phyloP scores from a whole-genome alignment of 2,329 filamentous ascomycete genomes.

The Anisogramma anomala region DNA sequence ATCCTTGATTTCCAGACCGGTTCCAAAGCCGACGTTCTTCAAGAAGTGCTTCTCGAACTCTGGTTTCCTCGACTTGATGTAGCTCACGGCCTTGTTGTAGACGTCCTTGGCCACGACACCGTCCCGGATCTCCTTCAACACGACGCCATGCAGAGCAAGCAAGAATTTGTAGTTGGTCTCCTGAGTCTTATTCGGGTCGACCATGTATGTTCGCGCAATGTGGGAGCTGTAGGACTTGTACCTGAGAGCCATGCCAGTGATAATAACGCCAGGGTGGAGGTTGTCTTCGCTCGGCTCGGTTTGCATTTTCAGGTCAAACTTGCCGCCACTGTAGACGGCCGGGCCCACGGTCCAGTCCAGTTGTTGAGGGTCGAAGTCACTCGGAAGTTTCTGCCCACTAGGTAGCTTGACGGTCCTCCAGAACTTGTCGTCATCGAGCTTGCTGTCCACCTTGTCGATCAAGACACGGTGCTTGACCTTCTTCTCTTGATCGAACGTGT shows the following conservation, averaged over 20 bases:
- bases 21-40: slow-evolving; percentile 82
- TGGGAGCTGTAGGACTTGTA: slow-evolving; percentile 95
- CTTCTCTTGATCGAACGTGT: slow-evolving; percentile 89
- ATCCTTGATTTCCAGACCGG: slow-evolving; percentile 87
- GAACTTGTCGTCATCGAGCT: slow-evolving; percentile 88
- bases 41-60: slow-evolving; percentile 91
- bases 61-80: slow-evolving; percentile 82
- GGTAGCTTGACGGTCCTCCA: slow-evolving; percentile 70
- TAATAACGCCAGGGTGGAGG: slow-evolving; percentile 84
- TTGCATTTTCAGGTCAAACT: slow-evolving; percentile 78
- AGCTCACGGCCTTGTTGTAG: slow-evolving; percentile 71
- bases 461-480: slow-evolving; percentile 85
- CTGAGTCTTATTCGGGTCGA: slow-evolving; percentile 93
- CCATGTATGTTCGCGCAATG: slow-evolving; percentile 86
- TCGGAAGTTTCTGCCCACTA: slow-evolving; percentile 63
- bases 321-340: slow-evolving; percentile 87
- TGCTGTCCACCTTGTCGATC: slow-evolving; percentile 76
- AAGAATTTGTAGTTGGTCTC: slow-evolving; percentile 90
- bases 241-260: slow-evolving; percentile 80
- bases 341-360: slow-evolving; percentile 92
- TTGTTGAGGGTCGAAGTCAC: slow-evolving; percentile 76
- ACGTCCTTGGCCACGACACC: slow-evolving; percentile 80
- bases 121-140: slow-evolving; percentile 82
- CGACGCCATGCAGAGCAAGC: slow-evolving; percentile 70
- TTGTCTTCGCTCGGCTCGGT: slow-evolving; percentile 69